These are phyloP conservation scores for Solanum pimpinellifolium DNA, from an alignment of 257 asterid genomes.

Conservation along the genomic window DNA sequence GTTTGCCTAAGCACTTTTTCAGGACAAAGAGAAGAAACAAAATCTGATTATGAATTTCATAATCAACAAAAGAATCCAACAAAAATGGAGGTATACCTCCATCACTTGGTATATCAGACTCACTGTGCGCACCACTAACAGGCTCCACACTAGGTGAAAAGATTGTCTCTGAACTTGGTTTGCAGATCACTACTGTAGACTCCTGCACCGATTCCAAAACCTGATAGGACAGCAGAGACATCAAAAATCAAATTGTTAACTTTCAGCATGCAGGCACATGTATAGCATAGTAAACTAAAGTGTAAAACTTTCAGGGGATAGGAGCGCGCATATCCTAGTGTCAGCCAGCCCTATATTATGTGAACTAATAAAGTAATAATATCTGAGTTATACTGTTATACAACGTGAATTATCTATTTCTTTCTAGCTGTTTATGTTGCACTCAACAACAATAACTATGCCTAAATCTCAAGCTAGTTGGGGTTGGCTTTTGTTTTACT, in stretches of 20 bases:
- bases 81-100: slow-evolving; percentile 35
- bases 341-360: neutral
- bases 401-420: neutral
- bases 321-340: neutral
- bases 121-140: slow-evolving; percentile 19
- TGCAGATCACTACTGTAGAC: slow-evolving; percentile 28
- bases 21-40: neutral
- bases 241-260: neutral
- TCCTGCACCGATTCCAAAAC: slow-evolving; percentile 30
- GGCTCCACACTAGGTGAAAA: slow-evolving; percentile 72
- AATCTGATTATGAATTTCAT: neutral
- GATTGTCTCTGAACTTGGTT: slow-evolving; percentile 62
- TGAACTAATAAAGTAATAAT: neutral
- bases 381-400: neutral
- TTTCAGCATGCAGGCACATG: neutral
- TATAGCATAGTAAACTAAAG: neutral
- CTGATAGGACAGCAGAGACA: neutral
- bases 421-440: neutral
- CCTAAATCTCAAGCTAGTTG: neutral
- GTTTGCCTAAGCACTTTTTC: neutral
- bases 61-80: neutral
- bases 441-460: neutral
- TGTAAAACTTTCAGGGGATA: neutral
- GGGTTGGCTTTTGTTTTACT: neutral
- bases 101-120: slow-evolving; percentile 7